Evolutionary conservation across 371 early-diverging fungal genomes (phyloP).

Genomic region (Mucor saturninus): DNA sequence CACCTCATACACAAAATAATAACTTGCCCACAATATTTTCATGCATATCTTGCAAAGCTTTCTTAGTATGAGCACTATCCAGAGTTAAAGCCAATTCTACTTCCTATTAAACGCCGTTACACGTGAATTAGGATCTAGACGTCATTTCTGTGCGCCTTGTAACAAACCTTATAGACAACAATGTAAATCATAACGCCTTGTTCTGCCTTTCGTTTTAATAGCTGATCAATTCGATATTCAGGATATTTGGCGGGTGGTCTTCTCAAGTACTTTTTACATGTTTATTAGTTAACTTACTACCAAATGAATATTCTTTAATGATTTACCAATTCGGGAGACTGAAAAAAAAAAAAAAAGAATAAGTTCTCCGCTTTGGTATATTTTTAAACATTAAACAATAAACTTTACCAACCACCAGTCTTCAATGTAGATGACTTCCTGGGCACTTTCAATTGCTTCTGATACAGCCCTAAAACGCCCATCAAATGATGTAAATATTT

Average conservation of each 20-base stretch:
- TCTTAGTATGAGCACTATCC: slow-evolving; percentile 83
- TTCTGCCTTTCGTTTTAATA: slow-evolving; percentile 85
- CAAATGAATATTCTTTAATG: too few relatives aligned
- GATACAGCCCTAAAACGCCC: slow-evolving; percentile 60
- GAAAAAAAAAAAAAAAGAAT: slow-evolving; percentile 7
- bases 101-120: slow-evolving; percentile 54
- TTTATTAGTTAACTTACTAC: too few relatives aligned
- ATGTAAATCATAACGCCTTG: slow-evolving; percentile 90
- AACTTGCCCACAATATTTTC: slow-evolving; percentile 72
- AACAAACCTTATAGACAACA: slow-evolving; percentile 77
- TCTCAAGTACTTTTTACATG: slow-evolving; percentile 64
- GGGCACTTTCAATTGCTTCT: slow-evolving; percentile 78
- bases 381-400: background rate
- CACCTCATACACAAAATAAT: slow-evolving; percentile 14
- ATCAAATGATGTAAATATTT: background rate
- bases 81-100: slow-evolving; percentile 78
- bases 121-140: background rate
- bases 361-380: background rate
- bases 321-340: slow-evolving; percentile 55
- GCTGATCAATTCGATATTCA: slow-evolving; percentile 79
- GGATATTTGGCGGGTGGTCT: slow-evolving; percentile 75
- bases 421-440: slow-evolving; percentile 78
- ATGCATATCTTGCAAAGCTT: slow-evolving; percentile 72
- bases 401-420: slow-evolving; percentile 90
- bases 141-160: background rate